Evolutionary conservation across 805 yeast genomes (phyloP).

Genomic region (Pichia paraexigua): DNA sequence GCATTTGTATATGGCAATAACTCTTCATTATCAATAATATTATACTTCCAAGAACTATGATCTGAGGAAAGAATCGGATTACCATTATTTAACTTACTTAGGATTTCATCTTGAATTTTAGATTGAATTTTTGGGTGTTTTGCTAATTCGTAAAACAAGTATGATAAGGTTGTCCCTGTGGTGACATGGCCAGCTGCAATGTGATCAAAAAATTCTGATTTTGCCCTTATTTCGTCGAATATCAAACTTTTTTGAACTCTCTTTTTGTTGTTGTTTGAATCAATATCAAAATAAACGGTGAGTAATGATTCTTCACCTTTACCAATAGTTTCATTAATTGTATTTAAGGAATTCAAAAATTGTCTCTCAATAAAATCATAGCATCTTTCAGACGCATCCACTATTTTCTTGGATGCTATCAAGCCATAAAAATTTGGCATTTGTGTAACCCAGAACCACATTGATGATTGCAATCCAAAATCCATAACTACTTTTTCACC

Average conservation of each 20-base stretch:
- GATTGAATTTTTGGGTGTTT: slow-evolving; percentile 40
- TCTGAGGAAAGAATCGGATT: slow-evolving; percentile 16
- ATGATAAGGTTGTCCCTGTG: slow-evolving; percentile 58
- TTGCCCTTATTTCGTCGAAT: slow-evolving; percentile 25
- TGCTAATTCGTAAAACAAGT: slow-evolving; percentile 50
- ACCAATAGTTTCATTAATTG: slow-evolving; percentile 10
- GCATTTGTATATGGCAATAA: slow-evolving; percentile 50
- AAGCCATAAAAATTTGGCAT: slow-evolving; percentile 46
- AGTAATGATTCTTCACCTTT: slow-evolving; percentile 19
- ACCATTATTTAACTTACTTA: slow-evolving; percentile 16
- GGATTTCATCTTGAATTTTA: slow-evolving; percentile 37
- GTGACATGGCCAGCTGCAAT: slow-evolving; percentile 76
- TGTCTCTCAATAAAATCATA: slow-evolving; percentile 37
- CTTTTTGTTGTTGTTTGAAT: background rate
- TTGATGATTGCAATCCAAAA: slow-evolving; percentile 42
- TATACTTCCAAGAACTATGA: slow-evolving; percentile 24
- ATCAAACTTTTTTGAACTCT: slow-evolving; percentile 6
- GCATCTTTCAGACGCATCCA: slow-evolving; percentile 32
- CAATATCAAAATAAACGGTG: slow-evolving; percentile 15
- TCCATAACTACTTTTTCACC: slow-evolving; percentile 38
- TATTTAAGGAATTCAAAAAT: slow-evolving; percentile 18
- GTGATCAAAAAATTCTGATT: slow-evolving; percentile 52
- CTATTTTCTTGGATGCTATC: slow-evolving; percentile 32
- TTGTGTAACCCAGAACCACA: slow-evolving; percentile 60
- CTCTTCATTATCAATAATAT: slow-evolving; percentile 35